Conservation (phyloP, 2,329 filamentous ascomycete genomes). For the Zymoseptoria tritici region DNA sequence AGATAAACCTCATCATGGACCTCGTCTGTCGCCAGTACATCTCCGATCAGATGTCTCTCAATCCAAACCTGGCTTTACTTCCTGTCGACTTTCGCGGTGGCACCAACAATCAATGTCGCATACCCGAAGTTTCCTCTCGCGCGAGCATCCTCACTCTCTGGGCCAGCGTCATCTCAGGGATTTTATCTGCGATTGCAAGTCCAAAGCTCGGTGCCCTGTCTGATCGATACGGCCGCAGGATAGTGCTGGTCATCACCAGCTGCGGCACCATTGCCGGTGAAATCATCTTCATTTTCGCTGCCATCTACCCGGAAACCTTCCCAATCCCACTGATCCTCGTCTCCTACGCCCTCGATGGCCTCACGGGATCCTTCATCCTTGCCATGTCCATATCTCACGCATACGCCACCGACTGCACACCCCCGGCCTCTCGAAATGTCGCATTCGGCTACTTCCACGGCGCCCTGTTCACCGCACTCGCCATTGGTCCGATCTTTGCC, state of each 20-base stretch:
- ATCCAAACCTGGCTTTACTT: conserved; percentile 53
- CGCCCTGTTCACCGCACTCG: conserved; percentile 81
- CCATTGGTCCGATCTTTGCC: conserved; percentile 73
- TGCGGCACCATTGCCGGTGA: conserved; percentile 69
- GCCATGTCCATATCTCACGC: conserved; percentile 73
- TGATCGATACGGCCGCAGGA: conserved; percentile 75
- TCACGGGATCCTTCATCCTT: conserved; percentile 82
- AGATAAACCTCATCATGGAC: conserved; percentile 75
- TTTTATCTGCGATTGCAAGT: conserved; percentile 70
- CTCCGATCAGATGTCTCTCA: conserved; percentile 52
- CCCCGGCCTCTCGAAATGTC: conserved; percentile 70
- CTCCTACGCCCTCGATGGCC: conserved; percentile 69
- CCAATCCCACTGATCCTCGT: conserved; percentile 73
- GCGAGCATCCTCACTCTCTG: conserved; percentile 74
- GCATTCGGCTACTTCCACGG: conserved; percentile 87
- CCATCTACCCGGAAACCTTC: conserved; percentile 62
- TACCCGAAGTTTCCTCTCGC: conserved; percentile 67
- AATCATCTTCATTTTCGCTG: conserved; percentile 69
- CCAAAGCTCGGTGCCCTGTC: conserved; percentile 80
- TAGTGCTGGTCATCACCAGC: conserved; percentile 64
- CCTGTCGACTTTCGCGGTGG: conserved; percentile 57
- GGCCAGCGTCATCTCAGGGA: conserved; percentile 64
- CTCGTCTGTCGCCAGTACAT: conserved; percentile 81
- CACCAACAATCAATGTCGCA: conserved; percentile 72
- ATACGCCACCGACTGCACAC: conserved; percentile 82